Percentiles rank a stretch among this genome's conserved stretches.
Evolutionary conservation across 2,329 filamentous ascomycete genomes (phyloP).

Genomic region (Nakataea oryzae): DNA sequence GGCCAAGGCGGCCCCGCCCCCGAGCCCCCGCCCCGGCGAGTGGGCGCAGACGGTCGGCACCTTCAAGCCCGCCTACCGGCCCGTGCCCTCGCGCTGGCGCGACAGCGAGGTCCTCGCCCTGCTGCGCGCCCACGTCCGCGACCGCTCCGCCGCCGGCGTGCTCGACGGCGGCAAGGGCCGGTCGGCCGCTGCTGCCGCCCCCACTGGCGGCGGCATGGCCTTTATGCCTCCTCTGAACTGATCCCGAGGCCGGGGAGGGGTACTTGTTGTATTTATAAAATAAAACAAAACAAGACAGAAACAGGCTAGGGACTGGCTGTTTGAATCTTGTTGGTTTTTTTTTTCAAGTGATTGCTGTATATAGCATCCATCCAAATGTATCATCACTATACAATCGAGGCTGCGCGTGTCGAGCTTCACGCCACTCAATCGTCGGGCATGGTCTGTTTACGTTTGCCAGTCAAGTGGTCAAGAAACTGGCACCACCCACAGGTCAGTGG

Average conservation of each 20-base stretch:
- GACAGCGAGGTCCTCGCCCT: constrained; percentile 68
- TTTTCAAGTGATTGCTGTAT: too few species aligned
- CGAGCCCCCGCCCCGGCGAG: constrained; percentile 51
- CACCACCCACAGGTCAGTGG: too few species aligned
- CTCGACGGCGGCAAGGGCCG: constrained; percentile 18
- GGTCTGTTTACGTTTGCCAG: not conserved
- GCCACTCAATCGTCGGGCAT: not conserved
- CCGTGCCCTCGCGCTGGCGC: constrained; percentile 78
- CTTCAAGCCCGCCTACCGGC: constrained; percentile 87
- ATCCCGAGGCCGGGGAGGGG: not conserved
- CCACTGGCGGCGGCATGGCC: constrained; percentile 39
- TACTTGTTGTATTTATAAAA: too few species aligned
- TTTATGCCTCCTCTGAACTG: constrained; percentile 42
- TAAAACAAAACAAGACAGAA: too few species aligned
- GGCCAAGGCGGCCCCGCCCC: constrained; percentile 20
- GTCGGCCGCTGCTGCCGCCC: constrained; percentile 17
- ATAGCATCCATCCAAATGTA: not conserved
- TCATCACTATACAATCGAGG: not conserved
- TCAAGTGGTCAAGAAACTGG: not conserved
- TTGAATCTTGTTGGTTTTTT: too few species aligned
- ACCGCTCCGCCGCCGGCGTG: constrained; percentile 52
- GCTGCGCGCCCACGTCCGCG: constrained; percentile 71
- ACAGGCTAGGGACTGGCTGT: too few species aligned
- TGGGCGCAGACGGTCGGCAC: constrained; percentile 96
- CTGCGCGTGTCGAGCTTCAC: not conserved